These are phyloP conservation scores for Calonectria ilicicola DNA, from an alignment of 2,329 filamentous ascomycete species.

Conservation along the genomic window DNA sequence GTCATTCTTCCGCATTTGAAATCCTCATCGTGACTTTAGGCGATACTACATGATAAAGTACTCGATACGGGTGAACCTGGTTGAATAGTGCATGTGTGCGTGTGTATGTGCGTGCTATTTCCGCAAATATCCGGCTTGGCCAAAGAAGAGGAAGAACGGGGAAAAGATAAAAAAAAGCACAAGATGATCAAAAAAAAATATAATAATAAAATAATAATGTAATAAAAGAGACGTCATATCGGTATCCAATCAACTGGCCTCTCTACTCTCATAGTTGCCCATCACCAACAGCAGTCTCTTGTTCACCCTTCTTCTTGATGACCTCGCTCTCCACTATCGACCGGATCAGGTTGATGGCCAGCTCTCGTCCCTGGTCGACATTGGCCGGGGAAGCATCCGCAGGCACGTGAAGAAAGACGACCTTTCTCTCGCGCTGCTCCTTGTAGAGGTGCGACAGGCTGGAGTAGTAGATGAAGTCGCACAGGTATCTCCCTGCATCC, in stretches of 20 bases:
- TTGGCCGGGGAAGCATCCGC: constrained; percentile 63
- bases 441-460: constrained; percentile 70
- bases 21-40: background rate
- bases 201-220: background rate
- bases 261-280: constrained; percentile 5
- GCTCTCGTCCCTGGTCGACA: constrained; percentile 61
- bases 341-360: constrained; percentile 66
- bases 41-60: background rate
- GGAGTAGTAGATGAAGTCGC: constrained; percentile 83
- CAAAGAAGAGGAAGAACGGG: too few relatives aligned
- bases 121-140: background rate
- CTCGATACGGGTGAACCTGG: background rate
- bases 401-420: constrained; percentile 81
- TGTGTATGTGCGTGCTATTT: background rate
- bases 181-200: background rate
- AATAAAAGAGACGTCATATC: background rate
- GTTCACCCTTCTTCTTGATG: constrained; percentile 28
- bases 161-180: background rate
- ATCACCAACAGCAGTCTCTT: constrained; percentile 1
- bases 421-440: constrained; percentile 59
- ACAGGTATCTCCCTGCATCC: constrained; percentile 79
- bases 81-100: too few relatives aligned
- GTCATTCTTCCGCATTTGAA: background rate
- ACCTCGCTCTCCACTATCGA: constrained; percentile 67
- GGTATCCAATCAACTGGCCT: background rate